Conservation (phyloP, 805 yeast genomes). For the Zygotorulaspora danielsina region DNA sequence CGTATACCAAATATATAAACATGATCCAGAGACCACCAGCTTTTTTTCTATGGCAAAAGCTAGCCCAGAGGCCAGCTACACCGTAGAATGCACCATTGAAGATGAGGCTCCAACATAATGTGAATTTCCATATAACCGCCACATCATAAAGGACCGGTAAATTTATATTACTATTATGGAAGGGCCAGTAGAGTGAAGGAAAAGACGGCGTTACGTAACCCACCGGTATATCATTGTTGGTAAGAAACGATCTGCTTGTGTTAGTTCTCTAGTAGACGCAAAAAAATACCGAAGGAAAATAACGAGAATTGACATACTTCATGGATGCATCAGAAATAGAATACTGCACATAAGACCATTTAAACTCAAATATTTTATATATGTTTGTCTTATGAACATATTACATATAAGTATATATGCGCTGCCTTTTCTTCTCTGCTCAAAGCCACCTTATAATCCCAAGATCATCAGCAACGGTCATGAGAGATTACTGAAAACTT, state of each 20-base stretch:
- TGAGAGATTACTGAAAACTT: too few relatives aligned
- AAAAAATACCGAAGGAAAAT: neutral
- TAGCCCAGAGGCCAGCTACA: slow-evolving; percentile 61
- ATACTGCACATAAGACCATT: neutral
- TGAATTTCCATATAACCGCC: slow-evolving; percentile 75
- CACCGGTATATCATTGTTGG: slow-evolving; percentile 60
- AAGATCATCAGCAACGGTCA: too few relatives aligned
- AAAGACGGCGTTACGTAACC: slow-evolving; percentile 77
- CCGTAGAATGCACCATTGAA: slow-evolving; percentile 59
- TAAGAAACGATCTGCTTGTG: slow-evolving; percentile 36
- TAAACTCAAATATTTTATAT: too few relatives aligned
- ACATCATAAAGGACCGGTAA: slow-evolving; percentile 62
- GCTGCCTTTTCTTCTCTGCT: too few relatives aligned
- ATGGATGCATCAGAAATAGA: slow-evolving; percentile 1
- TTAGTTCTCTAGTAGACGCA: neutral
- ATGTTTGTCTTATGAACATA: too few relatives aligned
- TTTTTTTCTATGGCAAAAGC: slow-evolving; percentile 43
- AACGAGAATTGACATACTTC: slow-evolving; percentile 4
- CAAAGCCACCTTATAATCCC: too few relatives aligned
- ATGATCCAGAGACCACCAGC: slow-evolving; percentile 42
- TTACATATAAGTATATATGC: too few relatives aligned
- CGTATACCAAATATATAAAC: slow-evolving; percentile 46
- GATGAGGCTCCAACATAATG: slow-evolving; percentile 76
- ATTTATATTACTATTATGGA: slow-evolving; percentile 35
- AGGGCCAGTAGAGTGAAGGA: slow-evolving; percentile 79